Evolutionary conservation across 345 rosid species (phyloP).

Genomic region (Pugionium dolabratum): DNA sequence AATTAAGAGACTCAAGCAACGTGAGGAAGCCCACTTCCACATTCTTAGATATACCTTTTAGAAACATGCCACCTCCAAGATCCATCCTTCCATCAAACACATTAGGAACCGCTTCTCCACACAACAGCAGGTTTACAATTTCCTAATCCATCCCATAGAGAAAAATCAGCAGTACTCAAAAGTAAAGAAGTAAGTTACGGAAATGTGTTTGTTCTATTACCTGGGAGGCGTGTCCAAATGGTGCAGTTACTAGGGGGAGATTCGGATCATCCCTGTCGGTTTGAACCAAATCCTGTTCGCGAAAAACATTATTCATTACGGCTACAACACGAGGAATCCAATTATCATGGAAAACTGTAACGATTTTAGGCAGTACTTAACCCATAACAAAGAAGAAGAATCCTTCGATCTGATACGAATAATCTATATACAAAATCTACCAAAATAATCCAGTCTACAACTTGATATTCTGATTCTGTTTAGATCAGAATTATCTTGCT

Average conservation of each 20-base stretch:
- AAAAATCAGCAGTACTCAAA: not conserved
- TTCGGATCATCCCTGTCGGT: conserved; percentile 94
- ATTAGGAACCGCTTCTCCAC: conserved; percentile 96
- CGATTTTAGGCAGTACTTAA: not conserved
- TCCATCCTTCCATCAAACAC: conserved; percentile 98
- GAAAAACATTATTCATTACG: not conserved
- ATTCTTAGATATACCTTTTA: conserved; percentile 73
- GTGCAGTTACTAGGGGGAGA: conserved; percentile 91
- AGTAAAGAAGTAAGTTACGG: not conserved
- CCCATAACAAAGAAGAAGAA: too few species aligned
- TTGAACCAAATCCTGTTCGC: conserved; percentile 73
- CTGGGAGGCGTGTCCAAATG: conserved; percentile 99
- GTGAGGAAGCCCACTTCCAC: conserved; percentile 99
- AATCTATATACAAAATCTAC: too few species aligned
- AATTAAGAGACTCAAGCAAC: conserved; percentile 85
- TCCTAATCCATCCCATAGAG: conserved; percentile 56
- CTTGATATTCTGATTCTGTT: conserved; percentile 9
- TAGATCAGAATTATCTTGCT: not conserved
- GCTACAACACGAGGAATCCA: conserved; percentile 3
- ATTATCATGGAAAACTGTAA: not conserved
- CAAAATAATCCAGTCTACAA: conserved; percentile 7
- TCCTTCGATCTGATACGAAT: too few species aligned
- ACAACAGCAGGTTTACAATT: conserved; percentile 87
- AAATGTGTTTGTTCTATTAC: conserved; percentile 42
- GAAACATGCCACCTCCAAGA: conserved; percentile 93